Base-by-base conservation (phyloP, 345 rosid species). In the Pistacia atlantica region DNA sequence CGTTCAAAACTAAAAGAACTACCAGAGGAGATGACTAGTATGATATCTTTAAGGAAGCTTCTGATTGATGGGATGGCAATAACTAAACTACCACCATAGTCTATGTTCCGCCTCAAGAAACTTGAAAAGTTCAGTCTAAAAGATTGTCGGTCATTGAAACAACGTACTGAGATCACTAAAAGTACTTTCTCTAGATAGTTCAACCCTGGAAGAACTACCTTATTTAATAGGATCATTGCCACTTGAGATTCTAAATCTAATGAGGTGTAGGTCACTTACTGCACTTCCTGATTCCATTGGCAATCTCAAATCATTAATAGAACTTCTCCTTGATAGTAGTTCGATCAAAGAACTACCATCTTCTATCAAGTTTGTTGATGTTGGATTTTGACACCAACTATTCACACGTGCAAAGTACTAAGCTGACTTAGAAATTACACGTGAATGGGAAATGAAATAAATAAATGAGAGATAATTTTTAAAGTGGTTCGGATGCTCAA, bases 271-370 rank as follows among this genome's bases (percentile, higher is more conserved):
- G 58, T 57, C 78, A 5, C 16, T 80, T 10, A 31, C 13, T 33
- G n/a, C 16, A 48, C 67, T 80, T 72, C 83, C 83, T 37, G 20
- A 38, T 51, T 65, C 79, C 35, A 35, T 76, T 45, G 83, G 83
- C 31, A 31, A 66, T 60, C 77, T 80, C 25, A 51, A 33, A 61
- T 76, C 77, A 2, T 42, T 76, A 33, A 62, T 48, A 1, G 42
- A 69, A 25, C 71, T 67, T 13, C 10, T 20, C 25, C 28, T 67
- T 20, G 71, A 49, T 49, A 0, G 28, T 28, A 67, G 37, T 67
- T 48, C 71, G 5, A 14, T 67, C 37, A 48, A 49, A 67, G 57
- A 67, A 67, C 71, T 67, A 28, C 71, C 71, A 48, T 25, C 13
- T 52, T 52, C 48, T 54, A 57, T 70, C 33, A 0, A 25, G 25